phyloP scores from a whole-genome alignment of 163 green algal species.

The Chloromonas sp. region DNA sequence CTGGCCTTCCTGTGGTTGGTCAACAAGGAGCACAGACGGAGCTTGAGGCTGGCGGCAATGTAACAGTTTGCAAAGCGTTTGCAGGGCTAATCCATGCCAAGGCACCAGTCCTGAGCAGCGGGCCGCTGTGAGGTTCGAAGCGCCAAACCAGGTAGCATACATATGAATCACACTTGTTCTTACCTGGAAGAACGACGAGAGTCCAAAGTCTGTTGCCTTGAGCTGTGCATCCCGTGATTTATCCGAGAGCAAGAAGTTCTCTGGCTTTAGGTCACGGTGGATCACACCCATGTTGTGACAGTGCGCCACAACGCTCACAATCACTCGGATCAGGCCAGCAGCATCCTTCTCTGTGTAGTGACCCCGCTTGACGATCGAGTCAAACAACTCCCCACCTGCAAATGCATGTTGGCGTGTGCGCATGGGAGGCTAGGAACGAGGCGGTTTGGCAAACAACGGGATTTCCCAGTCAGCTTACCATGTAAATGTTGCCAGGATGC shows the following conservation, averaged over 20 bases:
- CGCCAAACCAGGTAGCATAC: too few relatives aligned
- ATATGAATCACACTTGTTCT: not conserved
- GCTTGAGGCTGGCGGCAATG: not conserved
- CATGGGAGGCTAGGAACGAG: too few relatives aligned
- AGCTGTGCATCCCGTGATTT: conserved; percentile 35
- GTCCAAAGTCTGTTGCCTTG: conserved; percentile 77
- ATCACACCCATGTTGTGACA: conserved; percentile 90
- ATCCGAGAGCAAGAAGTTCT: conserved; percentile 72
- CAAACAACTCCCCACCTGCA: conserved; percentile 78
- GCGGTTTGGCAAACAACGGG: too few relatives aligned
- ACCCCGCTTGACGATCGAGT: conserved; percentile 72
- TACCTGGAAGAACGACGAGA: conserved; percentile 70
- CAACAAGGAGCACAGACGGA: not conserved
- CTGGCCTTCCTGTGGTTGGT: conserved; percentile 53
- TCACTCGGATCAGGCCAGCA: conserved; percentile 70
- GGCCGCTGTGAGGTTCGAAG: too few relatives aligned
- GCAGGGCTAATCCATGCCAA: too few relatives aligned
- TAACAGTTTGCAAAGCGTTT: not conserved
- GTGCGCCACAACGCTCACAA: conserved; percentile 79
- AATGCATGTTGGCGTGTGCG: not conserved
- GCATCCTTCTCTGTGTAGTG: conserved; percentile 82
- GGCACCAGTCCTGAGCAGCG: too few relatives aligned
- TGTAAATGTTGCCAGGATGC: too few relatives aligned
- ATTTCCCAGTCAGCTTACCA: too few relatives aligned
- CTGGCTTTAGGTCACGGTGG: conserved; percentile 79